Evolutionary conservation across 2,329 filamentous ascomycete genomes (phyloP), one percentile per base, ranked within the genome.

Genomic region (Aspergillus fischeri): DNA sequence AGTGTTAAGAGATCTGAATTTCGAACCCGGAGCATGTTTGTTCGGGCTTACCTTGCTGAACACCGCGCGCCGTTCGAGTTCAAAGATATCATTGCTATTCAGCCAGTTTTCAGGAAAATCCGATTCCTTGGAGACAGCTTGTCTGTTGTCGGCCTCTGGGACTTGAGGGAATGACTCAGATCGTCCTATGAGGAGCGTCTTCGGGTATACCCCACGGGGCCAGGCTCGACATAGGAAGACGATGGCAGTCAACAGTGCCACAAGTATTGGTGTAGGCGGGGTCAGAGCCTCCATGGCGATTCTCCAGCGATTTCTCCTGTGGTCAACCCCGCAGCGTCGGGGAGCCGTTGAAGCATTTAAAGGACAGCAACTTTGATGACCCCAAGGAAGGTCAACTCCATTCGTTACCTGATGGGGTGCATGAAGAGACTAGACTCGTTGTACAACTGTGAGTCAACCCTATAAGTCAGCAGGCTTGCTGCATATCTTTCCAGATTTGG

Each of bases 41-140:
- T 32, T 32, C 29, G 29, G 29, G 11, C 29, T 14, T 70, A 76
- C 78, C 66, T 79, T 79, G 62, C 75, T 77, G 65, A 82, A 81
- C 28, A 83, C 75, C 0, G 78, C 77, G 32, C 80, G 75, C 52
- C 73, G 72, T 63, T 83, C 80, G 4, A 82, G 70, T 35, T 77
- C 71, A 55, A 78, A 82, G 47, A 77, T 70, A 27, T 76, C 73
- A 11, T 70, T 70, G 29, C 74, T 75, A 24, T 70, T 76, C 61
- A 66, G 70, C 71, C 72, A 75, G 49, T 69, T 63, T 50, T 67
- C 66, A 41, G 77, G 77, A 41, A 78, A 70, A 17, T 77, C 73
- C 0, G 73, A 68, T 57, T 78, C 75, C 58, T 77, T 77, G 9
- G 59, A 65, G 1, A 78, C 75, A 0, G 44, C 20, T n/a, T 49